A percentile compares a stretch with the other conserved stretches of the same genome.
phyloP scores from a whole-genome alignment of 805 yeast species.

The Hanseniaspora meyeri region DNA sequence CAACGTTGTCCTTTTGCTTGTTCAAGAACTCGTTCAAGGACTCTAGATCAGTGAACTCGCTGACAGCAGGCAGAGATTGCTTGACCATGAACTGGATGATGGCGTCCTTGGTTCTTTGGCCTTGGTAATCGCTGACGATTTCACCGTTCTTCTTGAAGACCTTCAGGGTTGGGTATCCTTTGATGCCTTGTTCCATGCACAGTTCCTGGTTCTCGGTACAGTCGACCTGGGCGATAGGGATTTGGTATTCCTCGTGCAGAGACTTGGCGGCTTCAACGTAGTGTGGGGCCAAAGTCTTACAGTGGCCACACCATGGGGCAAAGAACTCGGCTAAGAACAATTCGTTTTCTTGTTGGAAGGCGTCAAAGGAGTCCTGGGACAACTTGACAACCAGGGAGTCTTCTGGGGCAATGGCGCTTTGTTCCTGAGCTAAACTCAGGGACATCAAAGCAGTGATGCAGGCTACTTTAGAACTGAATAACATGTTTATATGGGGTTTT shows the following conservation, averaged over 20 bases:
- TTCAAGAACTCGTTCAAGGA: conserved; percentile 31
- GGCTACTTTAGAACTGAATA: background rate
- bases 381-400: conserved; percentile 81
- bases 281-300: conserved; percentile 79
- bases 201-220: conserved; percentile 68
- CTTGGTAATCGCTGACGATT: conserved; percentile 55
- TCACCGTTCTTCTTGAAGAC: conserved; percentile 46
- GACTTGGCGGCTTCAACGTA: conserved; percentile 70
- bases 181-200: conserved; percentile 54
- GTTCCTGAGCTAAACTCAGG: conserved; percentile 22
- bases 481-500: background rate
- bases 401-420: conserved; percentile 59
- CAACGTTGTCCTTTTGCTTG: conserved; percentile 29
- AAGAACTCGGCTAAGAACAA: conserved; percentile 77
- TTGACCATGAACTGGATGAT: conserved; percentile 70
- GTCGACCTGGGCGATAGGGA: conserved; percentile 71
- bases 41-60: conserved; percentile 35
- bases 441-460: conserved; percentile 21
- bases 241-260: conserved; percentile 43
- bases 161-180: conserved; percentile 78
- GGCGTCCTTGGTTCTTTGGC: conserved; percentile 71
- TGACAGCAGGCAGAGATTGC: conserved; percentile 68
- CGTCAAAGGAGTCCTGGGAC: conserved; percentile 49
- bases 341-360: conserved; percentile 57
- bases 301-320: conserved; percentile 98